phyloP scores from a whole-genome alignment of 768 basidiomycete species.

The Mrakia gelida region DNA sequence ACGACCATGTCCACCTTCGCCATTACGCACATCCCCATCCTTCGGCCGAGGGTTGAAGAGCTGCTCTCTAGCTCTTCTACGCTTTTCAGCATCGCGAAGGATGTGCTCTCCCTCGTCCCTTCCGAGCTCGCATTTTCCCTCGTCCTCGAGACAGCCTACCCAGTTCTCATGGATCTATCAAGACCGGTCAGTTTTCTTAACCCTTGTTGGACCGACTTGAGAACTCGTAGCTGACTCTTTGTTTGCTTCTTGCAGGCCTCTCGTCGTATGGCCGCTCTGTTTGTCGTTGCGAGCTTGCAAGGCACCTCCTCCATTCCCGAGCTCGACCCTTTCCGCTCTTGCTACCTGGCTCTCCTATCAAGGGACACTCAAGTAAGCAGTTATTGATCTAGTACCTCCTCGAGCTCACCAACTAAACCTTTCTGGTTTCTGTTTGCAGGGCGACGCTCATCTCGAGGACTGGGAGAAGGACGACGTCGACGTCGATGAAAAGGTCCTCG shows the following conservation, averaged over 20 bases:
- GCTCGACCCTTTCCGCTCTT: background rate
- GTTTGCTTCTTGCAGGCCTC: background rate
- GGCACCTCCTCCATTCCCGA: background rate
- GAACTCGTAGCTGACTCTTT: background rate
- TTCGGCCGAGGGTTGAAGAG: background rate
- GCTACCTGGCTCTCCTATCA: background rate
- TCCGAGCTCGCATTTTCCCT: background rate
- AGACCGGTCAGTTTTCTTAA: background rate
- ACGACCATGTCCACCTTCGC: background rate
- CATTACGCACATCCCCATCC: background rate
- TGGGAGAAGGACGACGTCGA: background rate
- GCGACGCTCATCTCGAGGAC: background rate
- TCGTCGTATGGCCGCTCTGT: background rate
- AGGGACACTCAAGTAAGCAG: background rate
- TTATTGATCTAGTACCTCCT: background rate
- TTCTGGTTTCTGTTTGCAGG: background rate
- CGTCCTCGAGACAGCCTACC: background rate
- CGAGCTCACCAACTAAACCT: background rate
- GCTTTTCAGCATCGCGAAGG: background rate
- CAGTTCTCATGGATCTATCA: background rate
- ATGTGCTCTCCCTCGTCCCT: slow-evolving; percentile 1
- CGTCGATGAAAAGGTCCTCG: background rate
- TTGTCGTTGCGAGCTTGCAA: background rate
- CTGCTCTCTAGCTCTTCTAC: background rate
- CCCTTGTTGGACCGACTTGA: background rate